These are phyloP conservation scores for Mortierella sp. DNA, from an alignment of 371 early-diverging fungal species.

Conservation along the genomic window DNA sequence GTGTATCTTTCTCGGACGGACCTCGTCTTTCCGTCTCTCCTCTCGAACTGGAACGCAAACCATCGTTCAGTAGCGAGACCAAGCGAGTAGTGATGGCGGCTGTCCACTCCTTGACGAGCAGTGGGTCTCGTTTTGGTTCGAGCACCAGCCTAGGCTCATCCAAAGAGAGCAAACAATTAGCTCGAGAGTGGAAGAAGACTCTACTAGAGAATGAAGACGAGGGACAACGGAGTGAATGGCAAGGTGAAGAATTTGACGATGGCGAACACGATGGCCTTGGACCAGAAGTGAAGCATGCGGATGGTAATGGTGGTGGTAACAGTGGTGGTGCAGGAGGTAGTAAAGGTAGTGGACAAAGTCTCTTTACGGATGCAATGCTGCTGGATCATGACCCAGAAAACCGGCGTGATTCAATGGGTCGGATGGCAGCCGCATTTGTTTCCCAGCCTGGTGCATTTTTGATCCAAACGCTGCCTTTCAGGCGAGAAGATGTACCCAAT, in stretches of 20 bases:
- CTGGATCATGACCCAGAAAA: background rate
- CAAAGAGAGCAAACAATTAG: background rate
- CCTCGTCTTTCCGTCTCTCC: slow-evolving; percentile 1
- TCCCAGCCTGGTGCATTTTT: slow-evolving; percentile 44
- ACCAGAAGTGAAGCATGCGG: slow-evolving; percentile 12
- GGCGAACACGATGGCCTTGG: slow-evolving; percentile 9
- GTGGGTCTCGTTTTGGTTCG: slow-evolving; percentile 8
- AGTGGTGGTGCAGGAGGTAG: background rate
- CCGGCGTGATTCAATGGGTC: slow-evolving; percentile 32
- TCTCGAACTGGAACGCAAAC: slow-evolving; percentile 12
- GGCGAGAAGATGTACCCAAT: too few relatives aligned
- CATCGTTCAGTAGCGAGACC: slow-evolving; percentile 35
- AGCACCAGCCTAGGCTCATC: background rate
- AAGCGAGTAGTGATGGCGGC: slow-evolving; percentile 26
- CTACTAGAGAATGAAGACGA: slow-evolving; percentile 19
- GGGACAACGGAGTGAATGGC: background rate
- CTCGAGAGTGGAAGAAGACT: slow-evolving; percentile 10
- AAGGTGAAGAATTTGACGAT: background rate
- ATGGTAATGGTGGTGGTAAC: background rate
- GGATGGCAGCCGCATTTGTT: slow-evolving; percentile 46
- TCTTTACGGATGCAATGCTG: background rate
- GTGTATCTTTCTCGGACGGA: slow-evolving; percentile 32
- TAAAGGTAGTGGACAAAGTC: background rate
- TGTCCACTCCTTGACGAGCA: slow-evolving; percentile 7
- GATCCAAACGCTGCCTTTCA: slow-evolving; percentile 19